These are phyloP conservation scores for Pseudoperonospora humuli DNA, from an alignment of 352 stramenopile genomes.

Conservation along the genomic window DNA sequence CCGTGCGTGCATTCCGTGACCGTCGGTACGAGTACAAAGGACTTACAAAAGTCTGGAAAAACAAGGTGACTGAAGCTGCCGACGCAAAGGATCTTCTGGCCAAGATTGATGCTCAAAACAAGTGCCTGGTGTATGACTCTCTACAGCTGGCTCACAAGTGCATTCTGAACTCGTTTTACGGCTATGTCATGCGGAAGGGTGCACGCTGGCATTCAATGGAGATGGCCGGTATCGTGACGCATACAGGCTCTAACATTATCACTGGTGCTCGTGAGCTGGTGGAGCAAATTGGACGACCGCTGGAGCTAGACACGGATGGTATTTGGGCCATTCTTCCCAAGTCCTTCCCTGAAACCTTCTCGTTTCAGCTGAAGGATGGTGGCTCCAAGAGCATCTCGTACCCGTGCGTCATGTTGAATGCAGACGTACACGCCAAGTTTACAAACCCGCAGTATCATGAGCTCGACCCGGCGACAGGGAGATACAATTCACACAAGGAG, in stretches of 20 bases:
- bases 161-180: conserved; percentile 99
- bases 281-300: conserved; percentile 92
- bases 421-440: conserved; percentile 96
- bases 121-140: conserved; percentile 94
- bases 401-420: conserved; percentile 99
- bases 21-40: conserved; percentile 99
- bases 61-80: conserved; percentile 67
- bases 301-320: conserved; percentile 99
- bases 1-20: conserved; percentile 97
- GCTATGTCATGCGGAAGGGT: conserved; percentile 99
- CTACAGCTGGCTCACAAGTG: conserved; percentile 99
- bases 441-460: conserved; percentile 96
- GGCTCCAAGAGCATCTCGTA: conserved; percentile 91
- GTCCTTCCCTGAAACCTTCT: conserved; percentile 97
- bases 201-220: conserved; percentile 99
- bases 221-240: conserved; percentile 99
- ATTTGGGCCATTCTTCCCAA: conserved; percentile 99
- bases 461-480: conserved; percentile 42
- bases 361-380: conserved; percentile 72
- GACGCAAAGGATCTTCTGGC: conserved; percentile 71
- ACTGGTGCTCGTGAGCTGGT: conserved; percentile 91
- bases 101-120: conserved; percentile 86
- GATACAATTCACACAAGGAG: conserved; percentile 91
- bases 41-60: conserved; percentile 94
- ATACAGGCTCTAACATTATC: conserved; percentile 98